Evolutionary conservation across 345 rosid species (phyloP).

Genomic region (Boechera stricta): DNA sequence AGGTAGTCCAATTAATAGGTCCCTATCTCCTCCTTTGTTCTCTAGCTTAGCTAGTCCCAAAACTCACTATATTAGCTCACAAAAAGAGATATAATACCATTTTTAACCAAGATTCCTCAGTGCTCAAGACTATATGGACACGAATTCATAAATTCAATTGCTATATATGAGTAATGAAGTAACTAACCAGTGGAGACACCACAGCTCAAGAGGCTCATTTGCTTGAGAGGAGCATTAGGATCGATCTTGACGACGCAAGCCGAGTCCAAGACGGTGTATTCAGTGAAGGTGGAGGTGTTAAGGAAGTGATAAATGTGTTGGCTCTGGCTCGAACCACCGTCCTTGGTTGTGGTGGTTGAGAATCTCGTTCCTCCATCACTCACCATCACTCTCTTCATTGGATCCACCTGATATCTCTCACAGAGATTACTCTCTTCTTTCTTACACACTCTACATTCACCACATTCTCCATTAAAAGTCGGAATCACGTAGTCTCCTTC

Average conservation of each 20-base stretch:
- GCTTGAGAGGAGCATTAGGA: conserved; percentile 54
- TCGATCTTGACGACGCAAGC: conserved; percentile 63
- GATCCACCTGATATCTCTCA: conserved; percentile 52
- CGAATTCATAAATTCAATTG: not conserved
- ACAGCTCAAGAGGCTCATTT: conserved; percentile 70
- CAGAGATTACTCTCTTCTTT: conserved; percentile 56
- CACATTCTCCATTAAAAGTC: conserved; percentile 71
- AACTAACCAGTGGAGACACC: conserved; percentile 70
- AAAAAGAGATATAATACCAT: not conserved
- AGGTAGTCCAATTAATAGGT: not conserved
- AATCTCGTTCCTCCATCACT: conserved; percentile 66
- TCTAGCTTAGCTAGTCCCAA: conserved; percentile 6
- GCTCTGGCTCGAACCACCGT: conserved; percentile 44
- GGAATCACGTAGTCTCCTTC: conserved; percentile 74
- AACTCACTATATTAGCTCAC: conserved; percentile 1
- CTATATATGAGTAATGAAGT: not conserved
- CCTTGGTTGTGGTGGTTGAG: conserved; percentile 47
- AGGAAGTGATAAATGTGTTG: conserved; percentile 63
- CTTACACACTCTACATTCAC: conserved; percentile 62
- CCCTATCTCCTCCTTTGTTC: conserved; percentile 9
- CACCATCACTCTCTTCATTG: conserved; percentile 60
- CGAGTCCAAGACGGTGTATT: conserved; percentile 69
- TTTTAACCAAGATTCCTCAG: not conserved
- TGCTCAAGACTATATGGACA: not conserved
- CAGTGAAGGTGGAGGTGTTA: conserved; percentile 71